Base-by-base conservation (phyloP, 73 alveolate species). In the Paramecium octaurelia region DNA sequence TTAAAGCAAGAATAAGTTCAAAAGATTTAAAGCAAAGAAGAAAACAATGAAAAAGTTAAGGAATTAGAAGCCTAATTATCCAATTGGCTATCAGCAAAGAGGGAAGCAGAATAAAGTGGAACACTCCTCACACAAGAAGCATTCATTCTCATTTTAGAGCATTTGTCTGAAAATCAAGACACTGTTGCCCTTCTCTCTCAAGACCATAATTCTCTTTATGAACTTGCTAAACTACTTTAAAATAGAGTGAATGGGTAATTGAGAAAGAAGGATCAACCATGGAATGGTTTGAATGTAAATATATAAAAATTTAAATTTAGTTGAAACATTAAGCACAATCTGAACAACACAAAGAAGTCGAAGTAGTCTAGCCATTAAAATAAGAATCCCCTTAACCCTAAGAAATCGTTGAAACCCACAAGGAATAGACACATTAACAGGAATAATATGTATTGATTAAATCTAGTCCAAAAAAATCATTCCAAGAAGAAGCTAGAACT, bases 61-160 rank as follows among this genome's bases (percentile, higher is more conserved):
- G 50, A 64, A 64, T 64, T 64, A 27, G 84, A 64, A 64, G 84
- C 84, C 24, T 20, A 64, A 64, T 20, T 64, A 31, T 8, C 84
- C 9, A 27, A 64, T 11, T 64, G 84, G 84, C 24, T 27, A 34
- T 31, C n/a, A 31, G 44, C 84, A 31, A 64, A 64, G 27, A 27
- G 11, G 31, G 84, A 64, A 64, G 42, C 84, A 64, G 84, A 64
- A 64, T 8, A 64, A 64, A 64, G 50, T 31, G 84, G 84, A 64
- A 31, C 46, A 20, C 84, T 31, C 7, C 20, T 64, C 3, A 27
- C 84, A 0, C 9, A 64, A 64, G 84, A 64, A 64, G 84, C 84
- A 31, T 64, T 64, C 84, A 64, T 64, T 34, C 84, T 64, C 24
- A 64, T 64, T 64, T 34, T 64, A 64, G 84, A 64, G 48, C 84